Base-by-base conservation (phyloP, 352 stramenopile species). In the Pythium guiyangense region DNA sequence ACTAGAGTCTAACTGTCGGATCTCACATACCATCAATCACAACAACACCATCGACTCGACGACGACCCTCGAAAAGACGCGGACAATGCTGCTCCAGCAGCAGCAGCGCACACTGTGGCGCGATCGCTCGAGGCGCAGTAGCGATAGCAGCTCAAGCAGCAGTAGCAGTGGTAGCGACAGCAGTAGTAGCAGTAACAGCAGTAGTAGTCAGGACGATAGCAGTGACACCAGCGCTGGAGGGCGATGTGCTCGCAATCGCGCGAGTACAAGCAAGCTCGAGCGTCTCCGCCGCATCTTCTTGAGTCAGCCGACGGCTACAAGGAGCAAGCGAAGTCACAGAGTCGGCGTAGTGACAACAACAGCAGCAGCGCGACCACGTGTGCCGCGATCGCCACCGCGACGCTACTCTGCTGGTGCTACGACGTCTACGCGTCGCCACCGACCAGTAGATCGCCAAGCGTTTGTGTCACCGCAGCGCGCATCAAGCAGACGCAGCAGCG, bases 201-300 rank as follows among this genome's bases (percentile, higher is more conserved):
- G 50, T 11, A 22, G 43, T 31, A 65, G 43, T 25, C 46, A 31
- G 8, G 55, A 47, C 12, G 63, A 37, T 17, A 44, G 18, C 34
- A 11, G 0, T 42, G 31, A 14, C 20, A 51, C 49, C 43, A 52
- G 67, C 1, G 37, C 18, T 22, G 66, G 68, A 14, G 49, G 43
- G 48, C 34, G 63, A 14, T 52, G 35, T 9, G 17, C 42, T 10
- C 44, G 76, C 45, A 47, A 67, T 15, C 52, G 70, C 29, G 47
- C 62, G 17, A 58, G 75, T 49, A 43, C 58, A n/a, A 59, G 62
- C 20, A 86, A 85, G 34, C 70, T 90, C 44, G 61, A 73, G 34
- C 70, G 79, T 6, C 62, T 90, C 40, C 71, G 79, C 12, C 79
- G 79, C 49, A 90, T 90, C 53, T 90, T 88, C 57, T 63, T 90